Base-by-base conservation (phyloP, 371 early-diverging fungal species). In the Mortierella sp. region DNA sequence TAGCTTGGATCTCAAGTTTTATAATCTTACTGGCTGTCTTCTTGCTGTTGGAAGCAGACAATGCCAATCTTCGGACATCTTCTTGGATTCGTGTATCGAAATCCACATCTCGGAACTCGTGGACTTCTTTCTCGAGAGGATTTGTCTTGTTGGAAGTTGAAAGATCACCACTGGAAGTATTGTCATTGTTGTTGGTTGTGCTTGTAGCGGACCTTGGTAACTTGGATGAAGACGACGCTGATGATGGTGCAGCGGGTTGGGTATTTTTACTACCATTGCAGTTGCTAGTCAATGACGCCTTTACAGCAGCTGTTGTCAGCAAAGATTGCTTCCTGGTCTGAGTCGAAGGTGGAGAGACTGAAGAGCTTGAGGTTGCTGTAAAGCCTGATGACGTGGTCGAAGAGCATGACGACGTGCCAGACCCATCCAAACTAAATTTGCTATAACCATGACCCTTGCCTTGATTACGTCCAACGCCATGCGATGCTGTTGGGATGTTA, bases 61-160 rank as follows among this genome's bases (percentile, higher is more conserved):
- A 32, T 0, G 68, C 64, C 45, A 79, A 19, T 22, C 42, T 68
- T 17, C 68, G 70, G 23, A 79, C 80, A 67, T 74, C 61, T 29
- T 74, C 70, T 29, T 74, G 70, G 65, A 79, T 79, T 28, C 45
- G 67, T 31, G 51, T 55, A 60, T 79, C 80, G 53, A 79, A 79
- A 45, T 79, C 80, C 1, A 77, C 68, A 45, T 63, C 55, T 5
- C 57, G 68, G 49, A 75, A 68, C 29, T 64, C 49, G 42, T 55
- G 51, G 1, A 72, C 58, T 49, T 40, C 42, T 19, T 66, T 59
- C 32, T 58, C 34, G 1, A 31, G n/a, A 3, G 54, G 28, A 5
- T 22, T 59, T 37, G 40, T 9, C 31, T 19, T 17, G 49, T 10
- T 35, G 47, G 8, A 2, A 61, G 54, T 32, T n/a, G 37, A 37